Conservation (phyloP, 2,329 filamentous ascomycete species). For the Penicillium rolfsii region DNA sequence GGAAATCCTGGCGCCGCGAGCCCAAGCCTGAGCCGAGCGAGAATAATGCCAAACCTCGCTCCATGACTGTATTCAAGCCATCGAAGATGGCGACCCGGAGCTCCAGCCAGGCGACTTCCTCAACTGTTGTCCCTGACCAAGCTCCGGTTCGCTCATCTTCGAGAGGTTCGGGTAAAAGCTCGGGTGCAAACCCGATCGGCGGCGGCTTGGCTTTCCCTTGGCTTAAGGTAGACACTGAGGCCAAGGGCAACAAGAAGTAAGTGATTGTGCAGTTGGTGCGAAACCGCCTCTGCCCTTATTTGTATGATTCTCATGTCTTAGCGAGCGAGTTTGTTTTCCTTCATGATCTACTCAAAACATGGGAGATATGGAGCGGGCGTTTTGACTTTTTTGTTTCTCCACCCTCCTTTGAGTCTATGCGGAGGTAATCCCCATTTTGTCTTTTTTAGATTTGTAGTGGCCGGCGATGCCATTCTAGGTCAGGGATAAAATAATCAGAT, state of each 20-base stretch:
- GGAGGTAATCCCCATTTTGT: neutral
- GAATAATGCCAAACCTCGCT: conserved; percentile 59
- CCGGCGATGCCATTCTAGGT: neutral
- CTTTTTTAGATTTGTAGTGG: neutral
- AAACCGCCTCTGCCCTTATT: conserved; percentile 4
- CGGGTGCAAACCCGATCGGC: conserved; percentile 79
- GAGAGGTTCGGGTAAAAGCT: conserved; percentile 51
- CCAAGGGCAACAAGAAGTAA: conserved; percentile 25
- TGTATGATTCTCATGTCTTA: neutral
- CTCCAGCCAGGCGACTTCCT: conserved; percentile 29
- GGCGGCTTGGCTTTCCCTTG: conserved; percentile 93
- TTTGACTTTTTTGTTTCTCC: neutral
- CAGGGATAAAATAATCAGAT: neutral
- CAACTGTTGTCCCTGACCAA: conserved; percentile 5
- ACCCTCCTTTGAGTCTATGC: neutral
- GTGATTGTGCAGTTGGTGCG: neutral
- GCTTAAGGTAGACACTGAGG: conserved; percentile 63
- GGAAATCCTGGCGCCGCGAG: conserved; percentile 70
- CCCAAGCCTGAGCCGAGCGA: conserved; percentile 37
- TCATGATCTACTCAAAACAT: neutral
- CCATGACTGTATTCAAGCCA: conserved; percentile 90
- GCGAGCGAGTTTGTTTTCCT: conserved; percentile 1
- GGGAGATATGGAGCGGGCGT: conserved; percentile 1
- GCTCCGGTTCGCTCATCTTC: conserved; percentile 24
- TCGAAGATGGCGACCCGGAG: conserved; percentile 61